Evolutionary conservation across 2,329 filamentous ascomycete genomes (phyloP), one percentile per base, ranked within the genome.

Genomic region (Alternaria brassicae): DNA sequence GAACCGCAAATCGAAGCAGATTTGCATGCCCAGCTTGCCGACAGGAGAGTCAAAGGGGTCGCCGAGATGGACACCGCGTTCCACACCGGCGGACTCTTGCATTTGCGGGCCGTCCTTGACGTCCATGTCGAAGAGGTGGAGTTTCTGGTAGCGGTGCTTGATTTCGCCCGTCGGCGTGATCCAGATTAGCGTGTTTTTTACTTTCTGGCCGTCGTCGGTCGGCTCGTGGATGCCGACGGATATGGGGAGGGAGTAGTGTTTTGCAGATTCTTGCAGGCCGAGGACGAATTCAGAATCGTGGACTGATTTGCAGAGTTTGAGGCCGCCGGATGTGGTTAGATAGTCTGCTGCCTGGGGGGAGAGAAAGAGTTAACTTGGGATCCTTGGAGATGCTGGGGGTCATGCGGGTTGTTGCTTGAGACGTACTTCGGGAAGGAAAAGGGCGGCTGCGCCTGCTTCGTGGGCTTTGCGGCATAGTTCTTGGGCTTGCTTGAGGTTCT

Each of bases 1-100:
- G 73, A 95, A 96, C 1, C 93, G 87, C 62, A 97, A 80, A 79
- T 97, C 94, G 77, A 97, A 97, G 80, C 94, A 97, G 62, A 97
- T 96, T 53, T 90, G 84, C 61, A 90, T 83, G 19, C 92, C 94
- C 19, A 97, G 83, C 34, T 86, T 87, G 13, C 93, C 93, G 10
- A 96, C 74, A 0, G 86, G 79, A 0, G 89, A 91, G n/a, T 86
- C 80, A 70, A 95, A 92, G 0, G 93, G 93, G 3, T 86, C 76
- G 1, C 87, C 80, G 39, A 96, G 86, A 2, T 78, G 67, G 27
- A 78, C 77, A 0, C 71, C 68, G 10, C 44, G 62, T 49, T 93
- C 89, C 0, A 93, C 91, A 44, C 84, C 89, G 58, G 82, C 79
- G 72, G 86, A 89, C 73, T 91, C 89, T 66, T 84, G 86, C 63